These are phyloP conservation scores for Clohesyomyces aquaticus DNA, from an alignment of 495 filamentous ascomycete species.

Conservation along the genomic window DNA sequence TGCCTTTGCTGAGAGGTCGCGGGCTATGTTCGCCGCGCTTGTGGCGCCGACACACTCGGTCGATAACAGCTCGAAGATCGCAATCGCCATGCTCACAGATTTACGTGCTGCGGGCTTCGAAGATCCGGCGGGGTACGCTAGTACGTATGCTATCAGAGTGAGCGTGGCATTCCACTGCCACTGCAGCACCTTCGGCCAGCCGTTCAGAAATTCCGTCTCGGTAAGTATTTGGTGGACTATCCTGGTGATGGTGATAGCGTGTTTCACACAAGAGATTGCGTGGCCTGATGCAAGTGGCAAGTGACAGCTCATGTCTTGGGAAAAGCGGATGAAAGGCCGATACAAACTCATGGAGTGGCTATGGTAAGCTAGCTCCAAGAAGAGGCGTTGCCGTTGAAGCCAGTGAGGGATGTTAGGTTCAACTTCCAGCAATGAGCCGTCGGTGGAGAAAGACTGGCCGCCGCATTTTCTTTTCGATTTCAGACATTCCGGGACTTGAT, in stretches of 20 bases:
- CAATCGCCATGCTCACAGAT: conserved; percentile 49
- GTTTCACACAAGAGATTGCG: conserved; percentile 49
- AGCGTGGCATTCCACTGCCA: conserved; percentile 60
- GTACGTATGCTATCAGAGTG: conserved; percentile 54
- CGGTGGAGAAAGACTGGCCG: conserved; percentile 52
- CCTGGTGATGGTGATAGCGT: conserved; percentile 56
- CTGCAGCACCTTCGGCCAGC: conserved; percentile 57
- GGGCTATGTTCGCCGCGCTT: conserved; percentile 51
- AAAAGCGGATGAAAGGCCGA: conserved; percentile 55
- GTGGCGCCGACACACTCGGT: conserved; percentile 50
- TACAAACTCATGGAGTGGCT: conserved; percentile 51
- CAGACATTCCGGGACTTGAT: conserved; percentile 49
- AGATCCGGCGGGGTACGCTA: conserved; percentile 49
- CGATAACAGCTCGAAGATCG: conserved; percentile 54
- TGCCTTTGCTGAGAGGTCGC: conserved; percentile 42
- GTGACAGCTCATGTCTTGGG: conserved; percentile 15
- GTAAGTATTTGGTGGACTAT: conserved; percentile 56
- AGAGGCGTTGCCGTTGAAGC: conserved; percentile 56
- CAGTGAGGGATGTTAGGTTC: conserved; percentile 49
- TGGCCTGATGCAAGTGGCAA: conserved; percentile 42
- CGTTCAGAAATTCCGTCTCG: conserved; percentile 51
- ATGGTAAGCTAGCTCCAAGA: conserved; percentile 58
- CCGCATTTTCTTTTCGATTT: conserved; percentile 46
- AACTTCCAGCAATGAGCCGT: conserved; percentile 47
- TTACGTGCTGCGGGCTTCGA: conserved; percentile 44